These are phyloP conservation scores for Suillus paluster DNA, from an alignment of 768 basidiomycete species.

Conservation along the genomic window DNA sequence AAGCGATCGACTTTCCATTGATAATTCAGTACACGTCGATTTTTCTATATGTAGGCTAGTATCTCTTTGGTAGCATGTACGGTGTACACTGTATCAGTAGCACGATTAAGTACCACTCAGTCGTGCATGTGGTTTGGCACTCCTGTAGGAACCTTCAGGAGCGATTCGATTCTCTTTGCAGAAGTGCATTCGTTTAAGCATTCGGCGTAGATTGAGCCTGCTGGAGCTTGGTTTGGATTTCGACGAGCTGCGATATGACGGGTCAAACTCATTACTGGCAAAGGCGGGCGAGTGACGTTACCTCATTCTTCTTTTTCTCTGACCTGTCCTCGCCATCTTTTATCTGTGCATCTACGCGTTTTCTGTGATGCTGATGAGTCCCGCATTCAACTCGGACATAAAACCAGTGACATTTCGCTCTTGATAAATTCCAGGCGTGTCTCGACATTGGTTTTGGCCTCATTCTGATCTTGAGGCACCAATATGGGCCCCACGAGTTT, in stretches of 20 bases:
- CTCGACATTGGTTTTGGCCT: constrained; percentile 87
- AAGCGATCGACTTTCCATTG: constrained; percentile 23
- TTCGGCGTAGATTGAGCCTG: constrained; percentile 37
- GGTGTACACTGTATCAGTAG: not conserved
- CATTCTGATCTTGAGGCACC: constrained; percentile 84
- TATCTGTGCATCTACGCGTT: constrained; percentile 81
- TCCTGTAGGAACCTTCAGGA: not conserved
- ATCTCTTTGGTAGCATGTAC: not conserved
- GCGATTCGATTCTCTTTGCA: not conserved
- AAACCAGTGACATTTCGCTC: constrained; percentile 74
- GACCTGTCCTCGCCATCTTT: constrained; percentile 77
- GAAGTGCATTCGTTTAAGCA: not conserved
- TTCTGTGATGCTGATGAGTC: constrained; percentile 44
- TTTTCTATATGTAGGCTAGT: not conserved
- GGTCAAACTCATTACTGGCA: constrained; percentile 11
- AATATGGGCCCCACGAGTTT: constrained; percentile 92
- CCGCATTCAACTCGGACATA: constrained; percentile 12
- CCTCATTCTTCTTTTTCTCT: constrained; percentile 86
- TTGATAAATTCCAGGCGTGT: constrained; percentile 89
- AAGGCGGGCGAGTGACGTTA: constrained; percentile 28
- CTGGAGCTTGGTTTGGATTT: constrained; percentile 63
- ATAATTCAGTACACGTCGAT: not conserved
- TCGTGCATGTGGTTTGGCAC: not conserved
- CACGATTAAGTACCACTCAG: not conserved
- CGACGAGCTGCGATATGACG: constrained; percentile 55